phyloP scores from a whole-genome alignment of 192 early-diverging fungal species.

The Backusella circina region DNA sequence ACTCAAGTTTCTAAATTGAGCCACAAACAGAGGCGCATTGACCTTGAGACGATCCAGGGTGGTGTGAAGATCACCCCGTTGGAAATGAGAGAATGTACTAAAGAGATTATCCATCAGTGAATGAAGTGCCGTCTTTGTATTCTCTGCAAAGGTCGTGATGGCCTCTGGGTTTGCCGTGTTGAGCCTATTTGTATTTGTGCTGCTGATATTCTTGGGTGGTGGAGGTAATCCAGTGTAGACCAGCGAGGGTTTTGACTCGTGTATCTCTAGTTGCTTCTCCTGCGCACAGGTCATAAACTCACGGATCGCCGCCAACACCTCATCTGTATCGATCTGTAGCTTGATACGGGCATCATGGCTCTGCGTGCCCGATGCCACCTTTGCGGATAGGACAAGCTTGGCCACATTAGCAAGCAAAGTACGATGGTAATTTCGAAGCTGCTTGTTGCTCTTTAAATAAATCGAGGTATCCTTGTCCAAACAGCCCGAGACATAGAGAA shows the following conservation, averaged over 20 bases:
- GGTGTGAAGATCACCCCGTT: neutral
- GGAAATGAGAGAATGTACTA: slow-evolving; percentile 2
- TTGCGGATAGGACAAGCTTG: slow-evolving; percentile 68
- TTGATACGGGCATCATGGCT: slow-evolving; percentile 69
- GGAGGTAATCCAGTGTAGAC: slow-evolving; percentile 7
- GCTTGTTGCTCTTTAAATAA: slow-evolving; percentile 40
- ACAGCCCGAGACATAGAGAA: slow-evolving; percentile 62
- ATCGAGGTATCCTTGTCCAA: slow-evolving; percentile 51
- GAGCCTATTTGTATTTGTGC: neutral
- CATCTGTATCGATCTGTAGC: slow-evolving; percentile 55
- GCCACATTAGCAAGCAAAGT: slow-evolving; percentile 66
- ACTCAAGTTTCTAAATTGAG: slow-evolving; percentile 31
- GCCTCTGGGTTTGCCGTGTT: slow-evolving; percentile 1
- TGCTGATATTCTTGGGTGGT: neutral
- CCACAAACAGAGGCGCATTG: slow-evolving; percentile 14
- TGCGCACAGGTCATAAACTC: slow-evolving; percentile 56
- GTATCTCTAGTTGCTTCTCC: slow-evolving; percentile 36
- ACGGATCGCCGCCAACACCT: slow-evolving; percentile 62
- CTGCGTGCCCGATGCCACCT: slow-evolving; percentile 61
- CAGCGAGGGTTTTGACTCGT: slow-evolving; percentile 13
- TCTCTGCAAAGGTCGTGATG: neutral
- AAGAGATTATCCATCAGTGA: slow-evolving; percentile 9
- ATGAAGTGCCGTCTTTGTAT: neutral
- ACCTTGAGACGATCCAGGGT: slow-evolving; percentile 12
- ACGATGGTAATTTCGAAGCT: slow-evolving; percentile 18